These are phyloP conservation scores for Microbotryomycetes sp. DNA, from an alignment of 1,284 basidiomycete species.

Conservation along the genomic window DNA sequence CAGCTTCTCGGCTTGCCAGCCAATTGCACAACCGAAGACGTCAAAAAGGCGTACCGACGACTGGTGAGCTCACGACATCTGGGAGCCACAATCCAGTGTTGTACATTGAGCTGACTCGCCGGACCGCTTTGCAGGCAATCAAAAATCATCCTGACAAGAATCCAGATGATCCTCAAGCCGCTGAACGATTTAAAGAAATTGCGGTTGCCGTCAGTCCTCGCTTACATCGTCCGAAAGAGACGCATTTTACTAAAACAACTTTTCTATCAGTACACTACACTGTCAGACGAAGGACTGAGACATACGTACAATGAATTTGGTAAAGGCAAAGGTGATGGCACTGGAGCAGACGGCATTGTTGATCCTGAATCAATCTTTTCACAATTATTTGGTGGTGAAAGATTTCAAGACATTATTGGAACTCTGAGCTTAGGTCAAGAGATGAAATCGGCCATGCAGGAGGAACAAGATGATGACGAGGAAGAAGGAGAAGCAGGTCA, in stretches of 20 bases:
- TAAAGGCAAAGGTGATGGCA: constrained; percentile 28
- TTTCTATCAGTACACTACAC: constrained; percentile 42
- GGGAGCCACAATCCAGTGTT: background rate
- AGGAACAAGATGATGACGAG: constrained; percentile 61
- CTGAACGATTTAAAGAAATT: constrained; percentile 54
- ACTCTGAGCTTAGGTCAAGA: constrained; percentile 71
- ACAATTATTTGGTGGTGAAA: constrained; percentile 67
- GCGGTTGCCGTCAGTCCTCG: constrained; percentile 28
- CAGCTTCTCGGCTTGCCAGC: constrained; percentile 68
- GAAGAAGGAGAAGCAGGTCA: constrained; percentile 16
- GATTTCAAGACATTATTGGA: constrained; percentile 49
- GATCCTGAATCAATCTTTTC: constrained; percentile 87
- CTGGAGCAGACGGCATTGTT: constrained; percentile 43
- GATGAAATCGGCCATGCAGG: constrained; percentile 96
- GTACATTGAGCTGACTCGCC: constrained; percentile 57
- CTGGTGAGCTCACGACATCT: constrained; percentile 81
- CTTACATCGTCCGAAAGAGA: background rate
- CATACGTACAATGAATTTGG: constrained; percentile 35
- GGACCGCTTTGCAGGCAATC: no score
- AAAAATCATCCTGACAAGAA: constrained; percentile 63
- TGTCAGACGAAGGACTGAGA: constrained; percentile 75
- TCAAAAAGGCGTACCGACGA: constrained; percentile 94
- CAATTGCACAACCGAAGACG: constrained; percentile 69
- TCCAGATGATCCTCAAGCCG: constrained; percentile 82
- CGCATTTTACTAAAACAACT: no score